Percentiles rank a stretch among this genome's conserved stretches.
Conservation (phyloP, 257 asterid genomes). For the Nicotiana knightiana region DNA sequence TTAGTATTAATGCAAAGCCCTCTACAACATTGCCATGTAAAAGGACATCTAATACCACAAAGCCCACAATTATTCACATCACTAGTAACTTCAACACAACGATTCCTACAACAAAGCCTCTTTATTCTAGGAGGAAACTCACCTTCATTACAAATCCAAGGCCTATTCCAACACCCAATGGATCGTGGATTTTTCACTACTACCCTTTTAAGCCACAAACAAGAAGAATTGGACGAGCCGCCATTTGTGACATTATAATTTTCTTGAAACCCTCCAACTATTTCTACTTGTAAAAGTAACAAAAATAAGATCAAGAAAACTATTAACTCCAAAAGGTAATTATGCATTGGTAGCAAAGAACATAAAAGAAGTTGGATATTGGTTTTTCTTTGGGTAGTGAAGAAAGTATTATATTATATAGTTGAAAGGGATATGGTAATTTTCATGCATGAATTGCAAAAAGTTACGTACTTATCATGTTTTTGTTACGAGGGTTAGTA, state of each 20-base stretch:
- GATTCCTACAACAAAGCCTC: slow-evolving; percentile 47
- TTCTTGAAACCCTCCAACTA: slow-evolving; percentile 5
- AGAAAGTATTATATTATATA: background rate
- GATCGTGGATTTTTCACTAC: slow-evolving; percentile 27
- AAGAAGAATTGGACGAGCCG: slow-evolving; percentile 21
- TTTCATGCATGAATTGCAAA: slow-evolving; percentile 6
- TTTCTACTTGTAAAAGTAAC: background rate
- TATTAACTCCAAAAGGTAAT: background rate
- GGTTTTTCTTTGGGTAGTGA: background rate
- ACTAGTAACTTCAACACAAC: slow-evolving; percentile 49
- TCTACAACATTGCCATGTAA: slow-evolving; percentile 57
- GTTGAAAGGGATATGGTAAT: background rate
- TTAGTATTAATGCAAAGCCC: slow-evolving; percentile 43
- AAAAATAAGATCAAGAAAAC: background rate
- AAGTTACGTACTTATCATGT: background rate
- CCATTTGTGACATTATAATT: slow-evolving; percentile 13
- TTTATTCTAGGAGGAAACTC: slow-evolving; percentile 19
- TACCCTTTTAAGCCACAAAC: slow-evolving; percentile 28
- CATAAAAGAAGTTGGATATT: background rate
- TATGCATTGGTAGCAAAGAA: background rate
- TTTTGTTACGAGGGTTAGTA: slow-evolving; percentile 5
- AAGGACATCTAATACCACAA: slow-evolving; percentile 58
- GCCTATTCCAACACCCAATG: slow-evolving; percentile 47
- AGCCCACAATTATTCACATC: slow-evolving; percentile 62
- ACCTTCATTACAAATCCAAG: slow-evolving; percentile 54